Evolutionary conservation across 257 asterid species (phyloP), one percentile per base, ranked within the genome.

Genomic region (Nicotiana sylvestris): DNA sequence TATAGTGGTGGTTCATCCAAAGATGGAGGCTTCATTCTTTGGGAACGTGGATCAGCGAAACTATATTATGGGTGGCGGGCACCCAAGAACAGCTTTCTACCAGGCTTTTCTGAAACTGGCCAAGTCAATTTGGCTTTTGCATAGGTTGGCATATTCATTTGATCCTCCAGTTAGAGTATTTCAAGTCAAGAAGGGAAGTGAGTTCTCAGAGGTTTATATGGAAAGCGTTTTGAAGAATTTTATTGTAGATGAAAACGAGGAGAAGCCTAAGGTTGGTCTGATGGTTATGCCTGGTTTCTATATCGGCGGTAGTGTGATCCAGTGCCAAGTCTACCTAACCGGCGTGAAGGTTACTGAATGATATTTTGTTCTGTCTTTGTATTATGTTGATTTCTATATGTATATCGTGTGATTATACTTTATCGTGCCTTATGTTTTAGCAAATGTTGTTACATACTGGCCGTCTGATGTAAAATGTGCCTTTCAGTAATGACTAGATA

Each of bases 271-370:
- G 88, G 98, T 90, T 0, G 98, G 97, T 53, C 72, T 96, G 81
- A 93, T 94, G 98, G 98, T 96, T 6, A 94, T 93, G 98, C 99
- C 99, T 1, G 99, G 99, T 10, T 96, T 96, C 82, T 94, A 98
- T 97, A 91, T 93, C 58, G 94, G 94, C n/a, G 98, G 98, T 78
- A 90, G 92, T 74, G 91, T 92, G 81, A 92, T 96, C 83, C 98
- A 90, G 84, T 84, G 97, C 85, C 97, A 91, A 88, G 99, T 94
- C 83, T 96, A 96, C 85, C 90, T 92, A 60, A 93, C 93, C 1
- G 99, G 95, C 35, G 83, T 94, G 85, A 92, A 91, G 84, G 91
- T 90, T 12, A 81, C 83, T 1, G 99, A 93, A 72, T 94, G 89
- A 94, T 78, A 43, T 32, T 43, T 55, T 9, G 82, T 53, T 9